Percentiles rank a stretch among this genome's conserved stretches.
phyloP scores from a whole-genome alignment of 768 basidiomycete species.

The Tulasnella sp. region DNA sequence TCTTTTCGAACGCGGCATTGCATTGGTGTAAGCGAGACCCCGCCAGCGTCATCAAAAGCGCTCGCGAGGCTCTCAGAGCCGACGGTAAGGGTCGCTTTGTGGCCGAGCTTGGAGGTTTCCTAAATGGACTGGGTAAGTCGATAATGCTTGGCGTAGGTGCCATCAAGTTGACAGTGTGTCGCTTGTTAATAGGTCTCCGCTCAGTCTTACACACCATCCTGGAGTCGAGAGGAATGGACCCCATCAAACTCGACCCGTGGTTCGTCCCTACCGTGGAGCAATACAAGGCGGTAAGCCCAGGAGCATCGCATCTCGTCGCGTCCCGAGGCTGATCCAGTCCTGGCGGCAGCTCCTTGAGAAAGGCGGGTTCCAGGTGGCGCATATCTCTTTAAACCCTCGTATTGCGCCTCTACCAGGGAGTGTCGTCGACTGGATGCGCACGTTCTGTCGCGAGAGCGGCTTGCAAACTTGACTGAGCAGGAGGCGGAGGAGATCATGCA shows the following conservation, averaged over 20 bases:
- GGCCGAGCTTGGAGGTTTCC: constrained; percentile 68
- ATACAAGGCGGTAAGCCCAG: constrained; percentile 40
- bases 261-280: constrained; percentile 67
- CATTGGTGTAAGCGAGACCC: constrained; percentile 84
- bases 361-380: constrained; percentile 46
- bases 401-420: constrained; percentile 43
- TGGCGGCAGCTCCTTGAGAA: constrained; percentile 42
- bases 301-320: background rate
- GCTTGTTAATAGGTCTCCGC: constrained; percentile 41
- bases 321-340: background rate
- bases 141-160: background rate
- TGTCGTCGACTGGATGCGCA: constrained; percentile 53
- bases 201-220: constrained; percentile 45
- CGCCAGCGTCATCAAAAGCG: constrained; percentile 47
- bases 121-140: constrained; percentile 54
- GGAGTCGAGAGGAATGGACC: constrained; percentile 44
- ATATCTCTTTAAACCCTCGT: constrained; percentile 46
- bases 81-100: constrained; percentile 52
- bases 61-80: constrained; percentile 50
- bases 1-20: constrained; percentile 69
- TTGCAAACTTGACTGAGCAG: constrained; percentile 44
- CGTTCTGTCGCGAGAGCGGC: constrained; percentile 53
- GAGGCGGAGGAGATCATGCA: too few species aligned
- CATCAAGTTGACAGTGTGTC: background rate
- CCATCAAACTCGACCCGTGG: constrained; percentile 63